phyloP scores from a whole-genome alignment of 1,284 basidiomycete genomes.

The Cryptococcus sp. region DNA sequence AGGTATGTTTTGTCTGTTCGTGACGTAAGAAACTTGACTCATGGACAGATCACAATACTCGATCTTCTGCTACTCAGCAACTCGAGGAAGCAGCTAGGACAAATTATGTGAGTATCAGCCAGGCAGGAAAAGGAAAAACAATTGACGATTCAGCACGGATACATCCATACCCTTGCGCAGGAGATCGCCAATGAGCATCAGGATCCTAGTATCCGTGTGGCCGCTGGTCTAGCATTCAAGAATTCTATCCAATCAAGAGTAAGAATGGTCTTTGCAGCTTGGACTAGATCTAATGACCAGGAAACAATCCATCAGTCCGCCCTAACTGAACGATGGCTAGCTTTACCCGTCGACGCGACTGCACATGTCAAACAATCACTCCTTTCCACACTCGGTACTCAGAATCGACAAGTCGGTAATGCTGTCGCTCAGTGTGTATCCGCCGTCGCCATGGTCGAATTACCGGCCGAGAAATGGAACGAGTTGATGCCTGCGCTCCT shows the following conservation, averaged over 20 bases:
- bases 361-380: conserved; percentile 83
- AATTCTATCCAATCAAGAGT: conserved; percentile 88
- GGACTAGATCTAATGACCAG: conserved; percentile 48
- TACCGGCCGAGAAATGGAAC: conserved; percentile 81
- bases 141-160: conserved; percentile 61
- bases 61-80: conserved; percentile 81
- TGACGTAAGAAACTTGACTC: not conserved
- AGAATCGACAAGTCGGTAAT: conserved; percentile 67
- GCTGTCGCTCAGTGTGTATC: conserved; percentile 91
- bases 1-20: conserved; percentile 53
- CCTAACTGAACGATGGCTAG: conserved; percentile 74
- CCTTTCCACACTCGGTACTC: conserved; percentile 74
- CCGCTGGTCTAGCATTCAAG: conserved; percentile 94
- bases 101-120: conserved; percentile 63
- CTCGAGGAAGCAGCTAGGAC: conserved; percentile 77
- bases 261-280: conserved; percentile 6
- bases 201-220: conserved; percentile 77
- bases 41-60: conserved; percentile 67
- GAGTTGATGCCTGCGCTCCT: conserved; percentile 85
- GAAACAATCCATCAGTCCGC: conserved; percentile 73
- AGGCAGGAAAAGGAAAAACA: not conserved
- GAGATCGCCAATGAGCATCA: conserved; percentile 73
- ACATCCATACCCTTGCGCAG: conserved; percentile 78
- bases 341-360: conserved; percentile 64
- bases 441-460: conserved; percentile 88